Percentiles rank a stretch among this genome's conserved stretches.
Evolutionary conservation across 129 eudicot species (phyloP).

Genomic region (Flaveria trinervia): DNA sequence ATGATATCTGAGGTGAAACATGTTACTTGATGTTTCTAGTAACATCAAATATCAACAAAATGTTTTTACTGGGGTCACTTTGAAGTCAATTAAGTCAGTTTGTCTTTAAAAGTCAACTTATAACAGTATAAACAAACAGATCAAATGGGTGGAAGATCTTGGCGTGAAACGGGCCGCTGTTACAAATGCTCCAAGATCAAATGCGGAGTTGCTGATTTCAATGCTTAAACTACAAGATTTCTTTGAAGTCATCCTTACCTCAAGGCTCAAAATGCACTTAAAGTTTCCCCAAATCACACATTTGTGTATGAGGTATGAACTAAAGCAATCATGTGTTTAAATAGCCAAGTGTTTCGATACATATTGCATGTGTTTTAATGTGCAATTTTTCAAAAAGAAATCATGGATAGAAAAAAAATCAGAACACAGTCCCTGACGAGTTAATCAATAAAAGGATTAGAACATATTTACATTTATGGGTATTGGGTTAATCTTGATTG

Average conservation of each 20-base stretch:
- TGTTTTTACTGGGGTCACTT: no score
- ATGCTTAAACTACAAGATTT: conserved; percentile 62
- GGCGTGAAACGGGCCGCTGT: conserved; percentile 96
- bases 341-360: background rate
- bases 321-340: background rate
- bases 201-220: conserved; percentile 65
- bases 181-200: conserved; percentile 84
- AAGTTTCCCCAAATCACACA: conserved; percentile 64
- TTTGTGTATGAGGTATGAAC: conserved; percentile 76
- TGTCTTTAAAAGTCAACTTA: background rate
- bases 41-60: no score
- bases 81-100: background rate
- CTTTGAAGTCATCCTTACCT: conserved; percentile 83
- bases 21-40: no score
- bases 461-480: no score
- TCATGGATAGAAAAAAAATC: background rate
- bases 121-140: conserved; percentile 40
- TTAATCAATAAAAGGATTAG: background rate
- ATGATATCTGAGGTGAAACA: no score
- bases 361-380: background rate
- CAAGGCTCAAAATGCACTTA: conserved; percentile 61
- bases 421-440: background rate
- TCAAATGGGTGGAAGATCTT: conserved; percentile 44
- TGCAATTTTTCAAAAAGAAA: background rate
- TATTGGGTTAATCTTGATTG: no score